Percentiles rank a stretch among this genome's conserved stretches.
phyloP scores from a whole-genome alignment of 2,329 filamentous ascomycete genomes.

The Alternaria arbusti region DNA sequence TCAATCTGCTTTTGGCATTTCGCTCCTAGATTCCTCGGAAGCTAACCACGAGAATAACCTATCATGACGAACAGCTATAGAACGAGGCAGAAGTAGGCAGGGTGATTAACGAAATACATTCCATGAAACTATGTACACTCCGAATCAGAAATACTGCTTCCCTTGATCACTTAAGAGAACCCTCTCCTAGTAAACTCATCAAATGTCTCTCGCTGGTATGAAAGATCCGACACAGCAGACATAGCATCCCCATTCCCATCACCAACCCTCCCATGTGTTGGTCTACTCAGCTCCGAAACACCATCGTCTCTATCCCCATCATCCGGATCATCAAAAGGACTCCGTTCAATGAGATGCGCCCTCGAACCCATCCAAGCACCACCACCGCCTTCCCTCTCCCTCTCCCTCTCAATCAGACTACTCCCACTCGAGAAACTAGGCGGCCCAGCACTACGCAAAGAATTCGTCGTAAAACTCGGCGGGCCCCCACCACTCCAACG shows the following conservation, averaged over 20 bases:
- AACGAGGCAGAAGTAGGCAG: too few species aligned
- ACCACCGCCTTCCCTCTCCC: too few species aligned
- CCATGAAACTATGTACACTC: neutral
- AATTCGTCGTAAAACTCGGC: constrained; percentile 26
- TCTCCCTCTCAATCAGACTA: too few species aligned
- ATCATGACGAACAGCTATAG: too few species aligned
- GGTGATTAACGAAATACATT: too few species aligned
- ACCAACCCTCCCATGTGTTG: constrained; percentile 21
- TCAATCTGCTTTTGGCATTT: too few species aligned
- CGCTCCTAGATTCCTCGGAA: too few species aligned
- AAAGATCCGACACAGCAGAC: constrained; percentile 20
- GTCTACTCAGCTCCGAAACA: constrained; percentile 35
- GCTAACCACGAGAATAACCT: too few species aligned
- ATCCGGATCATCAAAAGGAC: constrained; percentile 46
- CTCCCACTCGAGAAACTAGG: neutral
- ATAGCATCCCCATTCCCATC: neutral
- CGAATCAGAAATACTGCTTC: too few species aligned
- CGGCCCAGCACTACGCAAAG: neutral
- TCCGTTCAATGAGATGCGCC: constrained; percentile 34
- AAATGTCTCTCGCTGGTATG: constrained; percentile 31
- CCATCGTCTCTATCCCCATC: constrained; percentile 31
- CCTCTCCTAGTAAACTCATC: neutral
- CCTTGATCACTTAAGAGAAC: too few species aligned
- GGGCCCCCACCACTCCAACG: constrained; percentile 2
- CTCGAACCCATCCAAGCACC: too few species aligned